Evolutionary conservation across 805 yeast genomes (phyloP), one percentile per base, ranked within the genome.

Genomic region (Pichia insulana): DNA sequence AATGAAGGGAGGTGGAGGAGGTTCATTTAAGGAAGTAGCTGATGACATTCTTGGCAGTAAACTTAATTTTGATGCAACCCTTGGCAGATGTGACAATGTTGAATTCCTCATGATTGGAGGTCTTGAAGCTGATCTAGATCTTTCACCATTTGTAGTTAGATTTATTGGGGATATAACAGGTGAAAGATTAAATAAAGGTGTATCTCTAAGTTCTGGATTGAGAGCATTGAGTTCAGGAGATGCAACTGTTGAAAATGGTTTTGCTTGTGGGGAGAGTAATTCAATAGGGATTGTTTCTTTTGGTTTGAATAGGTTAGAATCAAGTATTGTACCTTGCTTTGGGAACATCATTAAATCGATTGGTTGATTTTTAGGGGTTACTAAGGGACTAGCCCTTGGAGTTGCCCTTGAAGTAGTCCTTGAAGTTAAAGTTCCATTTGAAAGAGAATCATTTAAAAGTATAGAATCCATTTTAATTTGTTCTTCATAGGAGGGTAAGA

Each of bases 401-500:
- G 31, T 28, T 28, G 31, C 15, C 31, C 18, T 13, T 7, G 36
- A 13, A 33, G 42, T 35, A 3, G 16, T 8, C 1, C 36, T 17
- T n/a, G 46, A 20, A 2, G 30, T 45, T 7, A 37, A 37, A 28
- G 48, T 50, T 7, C 17, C 36, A 11, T 12, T 25, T 17, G 46
- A 34, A 12, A 20, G 22, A 19, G 40, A 20, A 3, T 38, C 33
- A 4, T 37, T 20, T 3, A 16, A 26, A 16, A 35, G 19, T 10
- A 32, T 25, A n/a, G 36, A 40, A 32, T 43, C 52, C 28, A 44
- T 37, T 16, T 40, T 34, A 32, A 59, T 47, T 36, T 58, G 53
- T 25, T 53, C 54, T 7, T 42, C 78, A 57, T 84, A 84, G 6
- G 86, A 80, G 4, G 95, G 95, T 35, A 84, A 62, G 31, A 83